phyloP scores from a whole-genome alignment of 2,329 filamentous ascomycete genomes.

The Thelonectria discophora region DNA sequence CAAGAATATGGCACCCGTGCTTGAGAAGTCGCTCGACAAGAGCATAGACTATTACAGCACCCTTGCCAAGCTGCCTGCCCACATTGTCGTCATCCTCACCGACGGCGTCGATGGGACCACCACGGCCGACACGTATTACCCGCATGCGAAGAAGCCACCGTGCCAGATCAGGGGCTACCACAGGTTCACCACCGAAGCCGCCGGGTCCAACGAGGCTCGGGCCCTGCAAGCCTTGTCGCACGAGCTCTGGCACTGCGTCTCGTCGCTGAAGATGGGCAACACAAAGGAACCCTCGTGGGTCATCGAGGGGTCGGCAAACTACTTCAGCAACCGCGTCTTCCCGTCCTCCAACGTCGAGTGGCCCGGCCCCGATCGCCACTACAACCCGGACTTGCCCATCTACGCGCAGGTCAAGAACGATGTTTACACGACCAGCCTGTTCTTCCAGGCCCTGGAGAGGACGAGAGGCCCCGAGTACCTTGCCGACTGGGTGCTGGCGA shows the following conservation, averaged over 20 bases:
- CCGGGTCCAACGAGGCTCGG: background rate
- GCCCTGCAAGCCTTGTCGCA: conserved; percentile 24
- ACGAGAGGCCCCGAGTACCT: background rate
- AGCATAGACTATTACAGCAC: conserved; percentile 19
- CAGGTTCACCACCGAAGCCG: conserved; percentile 19
- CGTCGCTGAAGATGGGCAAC: conserved; percentile 6
- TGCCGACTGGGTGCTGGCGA: conserved; percentile 21
- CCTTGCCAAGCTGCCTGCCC: conserved; percentile 16
- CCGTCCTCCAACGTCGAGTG: conserved; percentile 23
- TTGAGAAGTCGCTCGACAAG: conserved; percentile 14
- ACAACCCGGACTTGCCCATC: conserved; percentile 23
- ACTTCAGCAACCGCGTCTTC: conserved; percentile 30
- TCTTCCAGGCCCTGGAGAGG: conserved; percentile 22
- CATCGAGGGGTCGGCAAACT: conserved; percentile 27
- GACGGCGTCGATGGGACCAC: background rate
- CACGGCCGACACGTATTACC: conserved; percentile 21
- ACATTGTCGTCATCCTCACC: conserved; percentile 23
- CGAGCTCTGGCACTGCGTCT: conserved; percentile 32
- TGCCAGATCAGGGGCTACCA: conserved; percentile 22
- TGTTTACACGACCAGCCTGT: conserved; percentile 19
- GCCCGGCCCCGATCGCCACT: conserved; percentile 18
- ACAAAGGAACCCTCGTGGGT: conserved; percentile 9
- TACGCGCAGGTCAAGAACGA: conserved; percentile 20
- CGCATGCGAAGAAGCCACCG: background rate
- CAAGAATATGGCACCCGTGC: conserved; percentile 12